These are phyloP conservation scores for Raffaelea arxii DNA, from an alignment of 2,329 filamentous ascomycete genomes.

Conservation along the genomic window DNA sequence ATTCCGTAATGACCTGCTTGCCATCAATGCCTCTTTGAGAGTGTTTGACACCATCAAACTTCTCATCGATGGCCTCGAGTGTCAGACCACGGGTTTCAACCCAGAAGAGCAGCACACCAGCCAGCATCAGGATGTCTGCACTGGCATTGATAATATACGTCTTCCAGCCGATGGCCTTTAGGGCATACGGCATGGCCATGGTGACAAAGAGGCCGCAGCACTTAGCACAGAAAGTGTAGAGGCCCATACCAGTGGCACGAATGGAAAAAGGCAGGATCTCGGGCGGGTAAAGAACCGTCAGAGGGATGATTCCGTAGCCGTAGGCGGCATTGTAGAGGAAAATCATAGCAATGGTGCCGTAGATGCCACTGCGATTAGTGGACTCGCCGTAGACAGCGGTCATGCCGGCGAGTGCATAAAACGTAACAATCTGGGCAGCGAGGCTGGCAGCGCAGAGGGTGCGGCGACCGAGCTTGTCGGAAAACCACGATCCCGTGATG, in stretches of 20 bases:
- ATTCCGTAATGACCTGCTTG: too few relatives aligned
- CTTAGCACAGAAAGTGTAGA: not conserved
- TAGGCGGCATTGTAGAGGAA: not conserved
- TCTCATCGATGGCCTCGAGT: not conserved
- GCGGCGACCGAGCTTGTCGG: slow-evolving; percentile 1
- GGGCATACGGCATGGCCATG: not conserved
- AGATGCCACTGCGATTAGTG: not conserved
- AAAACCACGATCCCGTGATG: not conserved
- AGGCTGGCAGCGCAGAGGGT: slow-evolving; percentile 5
- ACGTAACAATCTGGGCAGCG: slow-evolving; percentile 2
- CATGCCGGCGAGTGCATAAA: slow-evolving; percentile 3
- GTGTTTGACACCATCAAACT: too few relatives aligned
- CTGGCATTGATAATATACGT: not conserved
- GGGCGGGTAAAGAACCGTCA: not conserved
- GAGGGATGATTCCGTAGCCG: not conserved
- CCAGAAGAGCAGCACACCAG: not conserved
- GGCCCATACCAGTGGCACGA: too few relatives aligned
- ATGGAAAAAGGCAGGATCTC: not conserved
- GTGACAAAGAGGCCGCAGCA: not conserved
- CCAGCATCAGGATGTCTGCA: not conserved
- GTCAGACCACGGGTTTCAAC: not conserved
- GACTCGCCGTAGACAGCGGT: slow-evolving; percentile 3
- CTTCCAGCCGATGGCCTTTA: not conserved
- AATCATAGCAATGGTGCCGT: not conserved
- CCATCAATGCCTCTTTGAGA: too few relatives aligned